phyloP scores from a whole-genome alignment of 2,329 filamentous ascomycete species.

The Orbilia brochopaga region DNA sequence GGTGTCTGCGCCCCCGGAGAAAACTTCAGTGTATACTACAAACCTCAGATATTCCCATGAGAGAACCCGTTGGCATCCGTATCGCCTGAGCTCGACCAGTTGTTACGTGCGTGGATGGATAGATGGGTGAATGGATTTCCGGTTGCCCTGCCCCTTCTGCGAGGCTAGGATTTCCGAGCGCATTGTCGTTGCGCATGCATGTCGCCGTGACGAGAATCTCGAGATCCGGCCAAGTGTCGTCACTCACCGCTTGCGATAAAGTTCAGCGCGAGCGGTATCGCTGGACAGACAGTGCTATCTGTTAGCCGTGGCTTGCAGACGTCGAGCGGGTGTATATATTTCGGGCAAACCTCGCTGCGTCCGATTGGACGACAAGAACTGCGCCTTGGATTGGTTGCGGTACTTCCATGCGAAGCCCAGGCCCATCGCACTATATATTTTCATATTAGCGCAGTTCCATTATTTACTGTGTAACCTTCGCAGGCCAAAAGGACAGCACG shows the following conservation, averaged over 20 bases:
- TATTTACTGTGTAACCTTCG: no score
- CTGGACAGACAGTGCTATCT: conserved; percentile 60
- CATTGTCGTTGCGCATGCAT: conserved; percentile 21
- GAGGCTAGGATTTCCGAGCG: conserved; percentile 24
- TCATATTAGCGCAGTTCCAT: conserved; percentile 15
- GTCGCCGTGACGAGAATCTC: conserved; percentile 62
- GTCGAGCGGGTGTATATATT: no score
- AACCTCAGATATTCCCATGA: conserved; percentile 37
- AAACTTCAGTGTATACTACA: conserved; percentile 44
- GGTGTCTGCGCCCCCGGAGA: conserved; percentile 20
- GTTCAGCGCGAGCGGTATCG: conserved; percentile 80
- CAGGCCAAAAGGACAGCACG: no score
- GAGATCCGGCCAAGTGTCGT: conserved; percentile 57
- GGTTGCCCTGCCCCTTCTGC: conserved; percentile 5
- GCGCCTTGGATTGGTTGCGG: conserved; percentile 69
- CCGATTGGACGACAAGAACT: conserved; percentile 77
- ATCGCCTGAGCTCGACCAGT: background rate
- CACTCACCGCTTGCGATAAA: conserved; percentile 92
- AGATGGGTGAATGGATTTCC: conserved; percentile 2
- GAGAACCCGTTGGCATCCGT: background rate
- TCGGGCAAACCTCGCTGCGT: conserved; percentile 74
- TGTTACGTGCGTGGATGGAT: background rate
- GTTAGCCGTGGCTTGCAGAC: no score
- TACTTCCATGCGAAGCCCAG: conserved; percentile 65
- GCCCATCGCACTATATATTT: conserved; percentile 66